Base-by-base conservation (phyloP, 805 yeast genomes). In the Saccharomycopsis microspora region DNA sequence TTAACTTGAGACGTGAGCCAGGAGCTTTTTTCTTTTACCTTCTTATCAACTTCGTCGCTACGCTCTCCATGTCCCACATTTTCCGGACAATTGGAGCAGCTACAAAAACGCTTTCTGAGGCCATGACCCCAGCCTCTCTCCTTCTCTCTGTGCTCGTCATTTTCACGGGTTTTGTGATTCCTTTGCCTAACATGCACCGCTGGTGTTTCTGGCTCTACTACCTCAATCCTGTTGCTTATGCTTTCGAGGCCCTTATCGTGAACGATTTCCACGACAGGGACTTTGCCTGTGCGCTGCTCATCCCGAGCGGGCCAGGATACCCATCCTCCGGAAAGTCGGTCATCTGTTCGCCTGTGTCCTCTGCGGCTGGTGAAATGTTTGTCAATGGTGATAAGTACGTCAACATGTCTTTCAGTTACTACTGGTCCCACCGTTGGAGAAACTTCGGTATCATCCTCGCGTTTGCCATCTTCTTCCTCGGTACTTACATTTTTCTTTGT, bases 361-460 rank as follows among this genome's bases (percentile, higher is more conserved):
- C 82, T 30, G 58, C 58, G 7, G 61, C 76, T 0, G 85, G 85
- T 39, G 52, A 58, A 27, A 51, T 55, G 30, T 51, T 49, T 44
- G 79, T 80, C 37, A 54, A 57, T 42, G 86, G 86, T 54, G 66
- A 67, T 44, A 63, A 52, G 27, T 80, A 67, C 55, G 53, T 79
- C 28, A 43, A 48, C 1, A 46, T 49, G 7, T 58, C 76, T 1
- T 80, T 64, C 57, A 60, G 61, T 34, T 79, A 75, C 59, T 54
- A 56, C 36, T 58, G 62, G 54, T 50, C 59, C 6, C 79, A 79
- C 57, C 64, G 70, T 51, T 79, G 85, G 85, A 71, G 82, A 65
- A 71, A 78, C 57, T 70, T 72, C 65, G 84, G 87, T 60, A 77
- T 82, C 50, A 58, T 67, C 30, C 44, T 77, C 48, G 81, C 69